phyloP scores from a whole-genome alignment of 2,329 filamentous ascomycete species.

The Fusarium aywerte region DNA sequence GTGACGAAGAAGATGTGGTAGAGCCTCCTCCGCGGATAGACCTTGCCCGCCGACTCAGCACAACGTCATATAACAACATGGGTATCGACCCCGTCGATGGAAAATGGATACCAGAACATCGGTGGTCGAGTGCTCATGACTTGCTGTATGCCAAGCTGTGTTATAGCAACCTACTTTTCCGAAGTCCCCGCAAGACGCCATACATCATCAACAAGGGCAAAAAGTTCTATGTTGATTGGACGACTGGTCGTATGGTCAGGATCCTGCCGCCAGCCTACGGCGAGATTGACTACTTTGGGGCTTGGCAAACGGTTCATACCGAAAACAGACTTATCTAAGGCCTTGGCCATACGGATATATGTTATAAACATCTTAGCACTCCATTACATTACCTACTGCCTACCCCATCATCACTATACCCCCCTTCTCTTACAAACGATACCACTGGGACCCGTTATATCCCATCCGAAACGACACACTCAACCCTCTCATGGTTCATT shows the following conservation, averaged over 20 bases:
- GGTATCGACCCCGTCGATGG: conserved; percentile 60
- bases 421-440: background rate
- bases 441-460: conserved; percentile 23
- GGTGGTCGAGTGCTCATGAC: conserved; percentile 66
- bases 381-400: background rate
- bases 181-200: conserved; percentile 67
- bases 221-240: conserved; percentile 70
- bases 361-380: conserved; percentile 1
- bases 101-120: conserved; percentile 67
- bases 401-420: conserved; percentile 3
- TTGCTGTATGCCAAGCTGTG: conserved; percentile 69
- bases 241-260: conserved; percentile 64
- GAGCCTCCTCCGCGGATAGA: conserved; percentile 47
- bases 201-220: conserved; percentile 67
- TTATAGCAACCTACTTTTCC: conserved; percentile 67
- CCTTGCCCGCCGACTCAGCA: conserved; percentile 55
- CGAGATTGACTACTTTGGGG: conserved; percentile 60
- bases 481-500: background rate
- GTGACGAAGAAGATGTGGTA: conserved; percentile 36
- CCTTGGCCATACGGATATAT: conserved; percentile 12
- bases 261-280: conserved; percentile 66
- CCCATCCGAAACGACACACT: conserved; percentile 4
- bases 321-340: conserved; percentile 60
- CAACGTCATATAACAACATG: conserved; percentile 58
- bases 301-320: conserved; percentile 62